Base-by-base conservation (phyloP, 495 filamentous ascomycete genomes). In the Annulohypoxylon bovei region DNA sequence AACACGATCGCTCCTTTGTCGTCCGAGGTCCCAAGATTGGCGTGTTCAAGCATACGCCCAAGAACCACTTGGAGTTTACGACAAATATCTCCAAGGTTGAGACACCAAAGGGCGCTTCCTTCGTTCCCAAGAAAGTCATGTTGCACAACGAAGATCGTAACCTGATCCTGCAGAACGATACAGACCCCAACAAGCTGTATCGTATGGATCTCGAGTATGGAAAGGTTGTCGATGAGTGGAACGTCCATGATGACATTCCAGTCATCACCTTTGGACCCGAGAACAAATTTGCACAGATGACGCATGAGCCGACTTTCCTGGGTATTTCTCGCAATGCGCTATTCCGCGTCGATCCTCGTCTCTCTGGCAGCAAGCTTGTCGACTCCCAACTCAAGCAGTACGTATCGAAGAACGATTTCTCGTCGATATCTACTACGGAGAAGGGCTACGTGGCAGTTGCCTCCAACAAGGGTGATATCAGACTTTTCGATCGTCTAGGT, bases 191-290 rank as follows among this genome's bases (percentile, higher is more conserved):
- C 80, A 93, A 90, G 27, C 83, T 99, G n/a, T 99, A 93, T 75
- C 92, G 92, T 25, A 98, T 99, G 95, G 95, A 99, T 82, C 83
- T 99, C 65, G 96, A 98, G 74, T 96, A 95, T 74, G 95, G 95
- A 60, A 98, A 97, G 83, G 92, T 99, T n/a, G 93, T 98, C 1
- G 96, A 99, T 76, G 96, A 99, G 79, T 99, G 95, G 95, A 98
- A 97, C 71, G 87, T 99, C n/a, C 95, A 99, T 73, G 94, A 99
- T 61, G 93, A 99, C 80, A 98, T 99, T 62, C 88, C 91, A 0
- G 93, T 99, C 55, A 88, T 91, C 18, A 93, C 89, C 5, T 97
- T 98, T 80, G 93, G 90, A 4, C 95, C 96, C 3, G 95, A 97
- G 75, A 97, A 88, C 89, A 99, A 99, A 88, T 99, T 97, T 73